Base-by-base conservation (phyloP, 768 basidiomycete species). In the Piloderma croceum region DNA sequence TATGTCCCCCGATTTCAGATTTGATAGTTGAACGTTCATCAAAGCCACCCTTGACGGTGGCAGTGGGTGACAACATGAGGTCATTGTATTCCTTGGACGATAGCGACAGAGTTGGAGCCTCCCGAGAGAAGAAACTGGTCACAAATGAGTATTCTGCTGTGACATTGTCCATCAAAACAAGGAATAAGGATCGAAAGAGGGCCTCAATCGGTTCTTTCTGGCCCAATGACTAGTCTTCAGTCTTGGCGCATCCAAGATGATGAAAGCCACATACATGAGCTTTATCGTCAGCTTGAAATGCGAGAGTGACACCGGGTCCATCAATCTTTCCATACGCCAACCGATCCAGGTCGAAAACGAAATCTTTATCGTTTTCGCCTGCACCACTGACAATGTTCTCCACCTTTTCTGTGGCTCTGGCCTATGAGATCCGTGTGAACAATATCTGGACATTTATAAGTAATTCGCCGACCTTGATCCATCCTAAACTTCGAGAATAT, bases 91-190 rank as follows among this genome's bases (percentile, higher is more conserved):
- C 75, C 20, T 46, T 47, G 9, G 62, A 54, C 15, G 64, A 59
- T 2, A 63, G 41, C 2, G 57, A 50, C 5, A 59, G 52, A 34
- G 60, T 65, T 43, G 57, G 56, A 27, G 46, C 54, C 44, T 57
- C 59, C 4, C 50, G 50, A 5, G 75, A 68, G 65, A 98, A 98
- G 67, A 99, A 98, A 0, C 79, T 67, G 7, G 79, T 77, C 37
- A 96, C 63, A 53, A 98, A 98, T 2, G 81, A 71, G 61, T 92
- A 94, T 63, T 98, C 94, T 21, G 91, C 79, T 1, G 87, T 87
- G 3, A 89, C 83, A 55, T 99, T 98, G 65, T 97, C 92, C 76
- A 94, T 81, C 45, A 98, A 77, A 38, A 96, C 93, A 38, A 98
- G 68, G 35, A 91, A 65, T 19, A 90, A 65, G 0, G 93, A 94